Base-by-base conservation (phyloP, 768 basidiomycete species). In the Termitomyces sp. region DNA sequence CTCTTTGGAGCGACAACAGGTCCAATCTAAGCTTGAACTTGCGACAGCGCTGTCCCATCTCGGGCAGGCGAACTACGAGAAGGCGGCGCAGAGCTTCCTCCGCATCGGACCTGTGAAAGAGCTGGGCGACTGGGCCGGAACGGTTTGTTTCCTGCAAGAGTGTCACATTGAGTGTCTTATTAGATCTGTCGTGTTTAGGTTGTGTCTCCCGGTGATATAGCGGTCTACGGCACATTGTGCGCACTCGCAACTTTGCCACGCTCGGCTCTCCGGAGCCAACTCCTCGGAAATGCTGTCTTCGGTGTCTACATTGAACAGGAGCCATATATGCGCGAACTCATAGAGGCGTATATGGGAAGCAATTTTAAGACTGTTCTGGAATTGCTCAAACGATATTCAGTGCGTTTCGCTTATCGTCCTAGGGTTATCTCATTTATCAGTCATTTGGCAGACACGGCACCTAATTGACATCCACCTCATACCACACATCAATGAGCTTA, bases 321-420 rank as follows among this genome's bases (percentile, higher is more conserved):
- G 67, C 85, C 88, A 0, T 94, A 94, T 65, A 67, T 94, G 35
- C 83, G 95, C 38, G 94, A 96, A 53, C 80, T 97, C 43, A 74
- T 94, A 53, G 88, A 90, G 58, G 83, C 89, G 2, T 97, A 93
- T 71, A 86, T 94, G 77, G 79, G 79, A 56, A 94, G 89, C 68
- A 84, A 88, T 63, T 98, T 97, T 77, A 91, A 88, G 66, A 81
- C 77, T 5, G 90, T 89, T 8, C 78, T 95, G 12, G 87, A 87
- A 31, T 72, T 91, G 19, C 79, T 98, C 45, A 77, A 82, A 9
- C 77, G 79, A 56, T 84, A 88, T 66, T 89, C 89, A 30, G 93
- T 91, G 64, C 50, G 75, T 62, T 15, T 48, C 42, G 8, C 17
- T 40, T 50, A 30, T 30, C 11, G 7, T 38, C 28, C 17, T 5